These are phyloP conservation scores for Ceratocystiopsis sp. DNA, from an alignment of 2,329 filamentous ascomycete genomes.

Conservation along the genomic window DNA sequence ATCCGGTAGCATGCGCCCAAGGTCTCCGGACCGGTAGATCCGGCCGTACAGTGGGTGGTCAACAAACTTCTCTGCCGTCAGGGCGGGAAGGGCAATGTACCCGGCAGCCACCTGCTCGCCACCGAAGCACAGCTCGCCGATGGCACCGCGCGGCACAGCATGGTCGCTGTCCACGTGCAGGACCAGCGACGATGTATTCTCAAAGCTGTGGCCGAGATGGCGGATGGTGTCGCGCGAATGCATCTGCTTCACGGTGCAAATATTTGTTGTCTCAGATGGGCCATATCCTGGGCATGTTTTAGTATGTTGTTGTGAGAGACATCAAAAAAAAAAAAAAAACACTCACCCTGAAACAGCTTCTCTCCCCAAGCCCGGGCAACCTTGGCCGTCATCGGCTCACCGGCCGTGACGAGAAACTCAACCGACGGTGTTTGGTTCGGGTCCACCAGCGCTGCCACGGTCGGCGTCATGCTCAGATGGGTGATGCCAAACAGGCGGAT, in stretches of 20 bases:
- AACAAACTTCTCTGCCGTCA: slow-evolving; percentile 52
- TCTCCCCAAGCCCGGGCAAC: slow-evolving; percentile 54
- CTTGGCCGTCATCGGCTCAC: slow-evolving; percentile 59
- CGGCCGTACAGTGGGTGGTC: slow-evolving; percentile 50
- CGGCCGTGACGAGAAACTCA: slow-evolving; percentile 61
- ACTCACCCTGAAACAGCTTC: slow-evolving; percentile 48
- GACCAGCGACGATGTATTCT: slow-evolving; percentile 62
- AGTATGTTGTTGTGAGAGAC: not conserved
- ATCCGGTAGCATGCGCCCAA: slow-evolving; percentile 62
- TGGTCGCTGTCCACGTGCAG: slow-evolving; percentile 27
- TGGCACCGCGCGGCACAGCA: slow-evolving; percentile 48
- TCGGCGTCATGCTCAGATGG: slow-evolving; percentile 73
- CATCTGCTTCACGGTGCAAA: slow-evolving; percentile 60
- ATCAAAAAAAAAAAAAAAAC: not conserved
- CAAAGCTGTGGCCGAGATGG: slow-evolving; percentile 59
- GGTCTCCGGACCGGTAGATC: slow-evolving; percentile 69
- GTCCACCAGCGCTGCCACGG: slow-evolving; percentile 59
- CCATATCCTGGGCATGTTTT: slow-evolving; percentile 42
- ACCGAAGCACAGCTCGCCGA: slow-evolving; percentile 77
- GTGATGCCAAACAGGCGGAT: slow-evolving; percentile 51
- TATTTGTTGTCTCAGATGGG: slow-evolving; percentile 75
- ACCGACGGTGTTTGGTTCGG: slow-evolving; percentile 53
- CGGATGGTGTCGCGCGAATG: slow-evolving; percentile 39
- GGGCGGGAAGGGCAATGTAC: slow-evolving; percentile 48
- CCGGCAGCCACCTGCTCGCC: slow-evolving; percentile 65